Percentiles rank a stretch among this genome's conserved stretches.
These are phyloP conservation scores for Pseudozyma tsukubaensis DNA, from an alignment of 1,284 basidiomycete genomes.

Conservation along the genomic window DNA sequence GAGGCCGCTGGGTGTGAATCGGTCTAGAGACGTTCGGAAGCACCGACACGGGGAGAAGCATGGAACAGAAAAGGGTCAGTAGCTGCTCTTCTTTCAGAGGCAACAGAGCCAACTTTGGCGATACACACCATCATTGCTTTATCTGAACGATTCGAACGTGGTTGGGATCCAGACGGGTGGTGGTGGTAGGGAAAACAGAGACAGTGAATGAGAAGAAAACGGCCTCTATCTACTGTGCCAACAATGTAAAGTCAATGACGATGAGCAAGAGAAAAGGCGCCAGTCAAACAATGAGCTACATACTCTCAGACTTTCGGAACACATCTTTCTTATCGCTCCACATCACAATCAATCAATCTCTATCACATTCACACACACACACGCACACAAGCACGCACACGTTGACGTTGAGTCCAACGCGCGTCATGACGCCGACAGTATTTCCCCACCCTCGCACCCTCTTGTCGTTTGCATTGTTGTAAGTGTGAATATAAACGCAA, in stretches of 20 bases:
- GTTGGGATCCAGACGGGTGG: too few relatives aligned
- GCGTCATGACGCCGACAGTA: conserved; percentile 17
- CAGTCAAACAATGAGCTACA: too few relatives aligned
- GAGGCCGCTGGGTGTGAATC: conserved; percentile 7
- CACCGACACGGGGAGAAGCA: neutral
- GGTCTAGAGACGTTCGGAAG: conserved; percentile 5
- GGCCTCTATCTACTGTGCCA: neutral
- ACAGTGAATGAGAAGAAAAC: neutral
- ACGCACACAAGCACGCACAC: too few relatives aligned
- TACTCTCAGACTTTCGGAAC: neutral
- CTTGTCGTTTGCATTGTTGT: neutral
- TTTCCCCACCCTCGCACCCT: neutral
- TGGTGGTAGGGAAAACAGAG: neutral
- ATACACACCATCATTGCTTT: conserved; percentile 5
- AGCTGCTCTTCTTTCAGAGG: neutral
- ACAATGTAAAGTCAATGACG: neutral
- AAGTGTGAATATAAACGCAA: neutral
- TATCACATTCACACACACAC: conserved; percentile 4
- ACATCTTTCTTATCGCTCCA: conserved; percentile 30
- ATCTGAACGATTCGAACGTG: too few relatives aligned
- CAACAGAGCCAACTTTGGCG: neutral
- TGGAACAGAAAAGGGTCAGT: neutral
- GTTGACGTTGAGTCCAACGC: conserved; percentile 1
- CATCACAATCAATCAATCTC: conserved; percentile 8
- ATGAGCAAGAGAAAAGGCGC: neutral